Base-by-base conservation (phyloP, 257 asterid species). In the Salvia rosmarinus region DNA sequence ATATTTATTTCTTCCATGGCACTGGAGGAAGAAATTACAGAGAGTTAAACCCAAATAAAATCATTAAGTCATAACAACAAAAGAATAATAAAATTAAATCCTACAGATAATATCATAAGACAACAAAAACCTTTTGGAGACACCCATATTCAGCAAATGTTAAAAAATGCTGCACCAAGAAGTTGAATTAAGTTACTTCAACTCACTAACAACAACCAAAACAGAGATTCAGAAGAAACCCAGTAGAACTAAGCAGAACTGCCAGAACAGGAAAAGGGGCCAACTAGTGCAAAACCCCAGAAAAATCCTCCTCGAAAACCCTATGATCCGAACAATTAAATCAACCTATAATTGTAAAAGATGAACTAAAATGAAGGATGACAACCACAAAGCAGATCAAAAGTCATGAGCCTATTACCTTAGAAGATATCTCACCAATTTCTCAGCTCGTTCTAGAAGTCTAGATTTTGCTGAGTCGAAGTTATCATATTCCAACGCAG, bases 391-490 rank as follows among this genome's bases (percentile, higher is more conserved):
- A 12, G 58, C 25, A 49, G 30, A 32, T 35, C 64, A 81, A 62
- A 44, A 70, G 20, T n/a, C 19, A 51, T 47, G 30, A 59, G 74
- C 40, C 21, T 44, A 43, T 43, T 75, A 93, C 98, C 96, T 85
- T 86, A 63, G 75, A 81, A 67, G 98, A 93, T 83, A 93, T 88
- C 76, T 89, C 97, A 25, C 97, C 97, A 79, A 90, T 84, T 87
- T 90, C 88, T 93, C 97, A 70, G 98, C 97, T 19, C 97, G 94
- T 79, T 93, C 97, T 55, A 90, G 82, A 76, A 90, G 96, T 60
- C 96, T 83, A 59, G 92, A 83, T 74, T 90, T 90, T 17, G 97
- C 96, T 42, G 97, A 90, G 67, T 79, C 81, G 72, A 93, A 93
- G 82, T 90, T 90, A 70, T 93, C 98, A 9, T 90, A 86, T 72